phyloP scores from a whole-genome alignment of 257 asterid species.

The Ocimum tenuiflorum region DNA sequence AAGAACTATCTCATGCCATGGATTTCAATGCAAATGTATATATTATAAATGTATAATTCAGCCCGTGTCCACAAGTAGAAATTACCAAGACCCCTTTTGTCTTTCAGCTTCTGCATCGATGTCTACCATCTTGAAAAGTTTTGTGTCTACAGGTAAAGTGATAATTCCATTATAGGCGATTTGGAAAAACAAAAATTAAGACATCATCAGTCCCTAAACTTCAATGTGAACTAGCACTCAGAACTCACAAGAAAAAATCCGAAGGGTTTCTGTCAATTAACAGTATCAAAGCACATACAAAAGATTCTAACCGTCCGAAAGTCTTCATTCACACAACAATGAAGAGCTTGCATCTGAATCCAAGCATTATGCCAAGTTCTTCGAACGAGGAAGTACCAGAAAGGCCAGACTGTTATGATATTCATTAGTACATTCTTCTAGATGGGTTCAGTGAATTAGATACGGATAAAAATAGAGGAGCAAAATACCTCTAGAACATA shows the following conservation, averaged over 20 bases:
- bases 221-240: neutral
- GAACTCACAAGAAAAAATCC: neutral
- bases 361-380: constrained; percentile 9
- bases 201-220: neutral
- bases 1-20: neutral
- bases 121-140: neutral
- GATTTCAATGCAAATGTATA: neutral
- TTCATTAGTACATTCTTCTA: neutral
- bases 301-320: constrained; percentile 7
- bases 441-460: neutral
- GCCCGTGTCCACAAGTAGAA: neutral
- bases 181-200: neutral
- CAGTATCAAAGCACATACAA: neutral
- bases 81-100: neutral
- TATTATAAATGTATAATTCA: neutral
- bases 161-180: neutral
- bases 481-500: constrained; percentile 5
- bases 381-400: neutral
- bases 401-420: constrained; percentile 2
- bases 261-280: neutral
- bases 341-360: constrained; percentile 2
- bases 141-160: neutral
- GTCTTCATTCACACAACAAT: neutral
- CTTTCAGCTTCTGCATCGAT: neutral
- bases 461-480: neutral